Base-by-base conservation (phyloP, 2,329 filamentous ascomycete species). In the Fusarium graminum region DNA sequence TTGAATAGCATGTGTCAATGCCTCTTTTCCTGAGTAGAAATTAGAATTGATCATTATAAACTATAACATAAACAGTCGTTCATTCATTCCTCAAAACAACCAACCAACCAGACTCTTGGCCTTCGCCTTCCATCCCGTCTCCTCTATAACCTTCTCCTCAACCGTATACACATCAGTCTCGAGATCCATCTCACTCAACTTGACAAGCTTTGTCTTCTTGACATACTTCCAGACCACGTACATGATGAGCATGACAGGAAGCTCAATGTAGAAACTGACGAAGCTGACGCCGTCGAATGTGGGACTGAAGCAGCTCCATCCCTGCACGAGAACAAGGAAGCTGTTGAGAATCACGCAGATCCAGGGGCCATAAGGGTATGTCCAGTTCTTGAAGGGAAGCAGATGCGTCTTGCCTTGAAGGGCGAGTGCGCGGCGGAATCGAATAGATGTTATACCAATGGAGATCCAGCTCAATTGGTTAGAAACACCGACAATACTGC, bases 141-240 rank as follows among this genome's bases (percentile, higher is more conserved):
- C 63, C 38, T 71, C 68, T 3, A 59, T 58, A 8, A 68, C 62
- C 52, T 69, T 69, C 17, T 72, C 72, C 9, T 76, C 72, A 76
- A 87, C 83, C 14, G 84, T 72, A 3, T 86, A 85, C 11, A 91
- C 77, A 65, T 90, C 89, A 25, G 85, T 85, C 36, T 83, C 77
- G 17, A 92, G 76, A 74, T 93, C 90, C 26, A 89, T 86, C 45
- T 91, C 85, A 2, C 84, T 78, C 0, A 87, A 78, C 40, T 78
- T 81, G 30, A 84, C 77, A 58, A 84, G 81, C 63, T 83, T 87
- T 0, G 90, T 92, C 73, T 81, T 84, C 76, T 92, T 89, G 62
- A 88, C 57, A 2, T 92, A 26, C 76, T 94, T 95, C 89, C 91
- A 94, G 7, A 82, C 87, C 1, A 89, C 42, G 72, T 86, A 94